These are phyloP conservation scores for Wickerhamiella azyma DNA, from an alignment of 805 yeast species.

Conservation along the genomic window DNA sequence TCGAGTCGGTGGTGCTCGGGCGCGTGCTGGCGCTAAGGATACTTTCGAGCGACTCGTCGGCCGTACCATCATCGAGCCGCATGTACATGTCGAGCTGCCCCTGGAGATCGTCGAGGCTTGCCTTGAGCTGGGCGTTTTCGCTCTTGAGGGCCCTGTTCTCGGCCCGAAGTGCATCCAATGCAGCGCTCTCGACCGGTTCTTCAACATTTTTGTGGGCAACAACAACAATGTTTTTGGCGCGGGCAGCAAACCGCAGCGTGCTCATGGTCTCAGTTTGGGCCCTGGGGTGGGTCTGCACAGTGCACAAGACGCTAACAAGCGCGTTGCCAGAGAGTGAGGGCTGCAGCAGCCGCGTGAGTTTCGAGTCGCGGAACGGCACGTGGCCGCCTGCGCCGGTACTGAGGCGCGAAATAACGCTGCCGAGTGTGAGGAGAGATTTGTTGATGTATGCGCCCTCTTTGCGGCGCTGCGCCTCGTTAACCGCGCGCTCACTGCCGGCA, in stretches of 20 bases:
- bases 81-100: constrained; percentile 17
- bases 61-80: constrained; percentile 9
- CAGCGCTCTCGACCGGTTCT: constrained; percentile 36
- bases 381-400: constrained; percentile 43
- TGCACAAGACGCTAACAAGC: constrained; percentile 72
- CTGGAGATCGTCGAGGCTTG: constrained; percentile 17
- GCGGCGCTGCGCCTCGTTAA: constrained; percentile 59
- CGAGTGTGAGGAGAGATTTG: constrained; percentile 76
- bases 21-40: constrained; percentile 8
- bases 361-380: constrained; percentile 87
- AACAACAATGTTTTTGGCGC: constrained; percentile 77
- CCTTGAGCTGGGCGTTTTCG: constrained; percentile 10
- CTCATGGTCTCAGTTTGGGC: constrained; percentile 66
- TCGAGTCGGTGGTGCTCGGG: background rate
- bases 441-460: constrained; percentile 91
- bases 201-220: constrained; percentile 38
- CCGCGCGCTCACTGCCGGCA: constrained; percentile 92
- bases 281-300: constrained; percentile 52
- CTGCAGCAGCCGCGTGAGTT: constrained; percentile 76
- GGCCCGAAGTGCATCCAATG: constrained; percentile 45
- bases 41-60: constrained; percentile 18
- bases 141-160: constrained; percentile 32
- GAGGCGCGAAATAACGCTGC: constrained; percentile 80
- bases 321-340: constrained; percentile 86
- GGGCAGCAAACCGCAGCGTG: constrained; percentile 80